Base-by-base conservation (phyloP, 805 yeast species). In the Pichia deserticola region DNA sequence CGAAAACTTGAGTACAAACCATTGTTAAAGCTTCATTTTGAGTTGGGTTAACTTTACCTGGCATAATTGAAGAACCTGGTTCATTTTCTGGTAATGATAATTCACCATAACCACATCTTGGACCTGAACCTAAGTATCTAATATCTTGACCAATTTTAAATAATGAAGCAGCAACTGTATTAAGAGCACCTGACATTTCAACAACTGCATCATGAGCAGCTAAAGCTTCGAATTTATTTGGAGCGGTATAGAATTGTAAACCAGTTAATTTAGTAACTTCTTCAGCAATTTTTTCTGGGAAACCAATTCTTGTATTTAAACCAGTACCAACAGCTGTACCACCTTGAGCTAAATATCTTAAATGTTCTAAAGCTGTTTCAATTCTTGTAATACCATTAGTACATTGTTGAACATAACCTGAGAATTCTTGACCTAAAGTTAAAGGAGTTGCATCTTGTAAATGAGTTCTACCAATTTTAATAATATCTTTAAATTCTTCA, bases 241-340 rank as follows among this genome's bases (percentile, higher is more conserved):
- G 97, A 49, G 98, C 98, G 50, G 99, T 89, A 71, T 76, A 72
- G 76, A 93, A 93, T 53, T 83, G 82, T 63, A 87, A 76, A 51
- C 97, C 97, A 51, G 97, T 89, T 71, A 88, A 80, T 59, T 80
- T 78, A 52, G 95, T 69, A 42, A 93, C 96, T 71, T 86, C 82
- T 53, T 77, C 83, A 53, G 99, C 99, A 59, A 93, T 82, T 60
- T 85, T 82, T 60, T 74, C 83, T 61, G 89, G 95, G 67, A 86
- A 93, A 29, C 98, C 98, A 65, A 81, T 79, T 67, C 72, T 84
- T 72, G 98, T 92, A 82, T 93, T 93, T 62, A 93, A 79, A 58
- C 99, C 99, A 50, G 99, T 93, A 62, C 99, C 99, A 50, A 93
- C 99, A 54, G 99, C 99, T 55, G 99, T 93, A 75, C 99, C 99